phyloP scores from a whole-genome alignment of 805 yeast genomes.

The Naumovozyma baii region DNA sequence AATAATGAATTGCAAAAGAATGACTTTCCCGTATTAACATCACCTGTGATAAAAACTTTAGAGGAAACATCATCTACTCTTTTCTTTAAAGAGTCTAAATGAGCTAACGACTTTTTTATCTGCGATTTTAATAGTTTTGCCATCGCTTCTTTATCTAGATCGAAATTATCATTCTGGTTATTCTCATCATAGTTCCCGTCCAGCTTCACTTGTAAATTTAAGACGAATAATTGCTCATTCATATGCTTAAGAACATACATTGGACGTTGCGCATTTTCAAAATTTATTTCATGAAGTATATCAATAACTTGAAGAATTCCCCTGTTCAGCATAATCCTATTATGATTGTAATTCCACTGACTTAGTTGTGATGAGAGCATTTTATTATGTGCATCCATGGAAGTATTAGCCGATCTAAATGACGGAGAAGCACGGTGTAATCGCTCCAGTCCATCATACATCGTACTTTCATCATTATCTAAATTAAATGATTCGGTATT shows the following conservation, averaged over 20 bases:
- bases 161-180: slow-evolving; percentile 20
- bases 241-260: slow-evolving; percentile 49
- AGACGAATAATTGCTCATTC: slow-evolving; percentile 21
- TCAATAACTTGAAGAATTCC: slow-evolving; percentile 46
- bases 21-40: slow-evolving; percentile 91
- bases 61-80: slow-evolving; percentile 87
- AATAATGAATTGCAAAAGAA: slow-evolving; percentile 88
- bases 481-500: slow-evolving; percentile 2
- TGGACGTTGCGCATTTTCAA: slow-evolving; percentile 52
- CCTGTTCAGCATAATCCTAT: slow-evolving; percentile 53
- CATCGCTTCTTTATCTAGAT: slow-evolving; percentile 57
- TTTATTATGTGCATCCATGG: slow-evolving; percentile 8
- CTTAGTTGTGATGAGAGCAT: slow-evolving; percentile 37
- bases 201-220: slow-evolving; percentile 20
- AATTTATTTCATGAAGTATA: slow-evolving; percentile 40
- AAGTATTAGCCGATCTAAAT: no score
- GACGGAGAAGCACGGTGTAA: no score
- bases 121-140: slow-evolving; percentile 63
- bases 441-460: not conserved
- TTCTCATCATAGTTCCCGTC: slow-evolving; percentile 14
- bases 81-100: slow-evolving; percentile 60
- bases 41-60: slow-evolving; percentile 94
- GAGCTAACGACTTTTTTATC: slow-evolving; percentile 53
- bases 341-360: slow-evolving; percentile 70
- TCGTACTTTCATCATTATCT: not conserved